Evolutionary conservation across 257 asterid genomes (phyloP), one percentile per base, ranked within the genome.

Genomic region (Salvia hispanica): DNA sequence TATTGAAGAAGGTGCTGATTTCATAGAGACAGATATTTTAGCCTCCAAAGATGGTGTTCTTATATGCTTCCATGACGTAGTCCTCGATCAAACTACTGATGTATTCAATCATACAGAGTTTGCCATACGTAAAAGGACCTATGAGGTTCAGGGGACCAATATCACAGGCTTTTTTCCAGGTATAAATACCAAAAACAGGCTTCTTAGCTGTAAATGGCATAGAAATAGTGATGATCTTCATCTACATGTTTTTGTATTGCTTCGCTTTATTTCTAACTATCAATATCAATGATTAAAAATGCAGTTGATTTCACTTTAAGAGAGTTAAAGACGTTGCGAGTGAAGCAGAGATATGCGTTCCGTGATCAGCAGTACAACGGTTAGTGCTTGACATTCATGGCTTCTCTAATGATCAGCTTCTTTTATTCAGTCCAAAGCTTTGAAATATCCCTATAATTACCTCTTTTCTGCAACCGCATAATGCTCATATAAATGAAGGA

Each of bases 1-100:
- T 61, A 94, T 94, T 72, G 90, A 88, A 64, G 99, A 91, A 80
- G 99, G 97, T 67, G 85, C 97, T 65, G 99, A 94, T 81, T 94
- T 94, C 83, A 94, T 94, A 64, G 99, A 91, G 84, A 45, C 91
- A 9, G 99, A 94, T 79, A 74, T 94, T 63, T 76, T 86, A 63
- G 89, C 96, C 50, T 77, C 99, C 45, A 91, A 87, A 80, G 99
- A 94, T 15, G 96, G 99, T 13, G 84, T 73, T 72, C 96, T 94
- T 64, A 77, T 94, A 74, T 85, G 91, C 75, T 80, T 80, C 80
- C 99, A 94, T 67, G 99, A 94, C 79, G 82, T 83, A 47, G 74
- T 33, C 31, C 91, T 91, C 52, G 99, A 91, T 78, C 79, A 54
- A 25, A 88, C 83, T 12, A 94, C 96, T 43, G 92, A 94, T 78